A percentile compares a stretch with the other conserved stretches of the same genome.
Evolutionary conservation across 192 early-diverging fungal species (phyloP).

Genomic region (Coemansia sp.): DNA sequence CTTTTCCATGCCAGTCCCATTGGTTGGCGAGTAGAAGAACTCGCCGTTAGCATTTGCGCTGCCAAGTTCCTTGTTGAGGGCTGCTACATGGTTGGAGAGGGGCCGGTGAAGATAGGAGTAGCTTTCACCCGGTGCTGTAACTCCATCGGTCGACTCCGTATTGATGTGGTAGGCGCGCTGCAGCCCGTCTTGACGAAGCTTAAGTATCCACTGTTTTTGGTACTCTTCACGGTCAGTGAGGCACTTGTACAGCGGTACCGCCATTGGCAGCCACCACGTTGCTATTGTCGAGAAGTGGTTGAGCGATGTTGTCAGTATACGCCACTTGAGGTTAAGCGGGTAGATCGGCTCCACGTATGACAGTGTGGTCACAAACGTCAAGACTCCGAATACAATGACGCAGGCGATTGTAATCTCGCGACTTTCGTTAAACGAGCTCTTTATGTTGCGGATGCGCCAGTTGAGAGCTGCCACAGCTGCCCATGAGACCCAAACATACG

Average conservation of each 20-base stretch:
- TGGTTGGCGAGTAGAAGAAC: background rate
- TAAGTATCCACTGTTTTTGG: constrained; percentile 24
- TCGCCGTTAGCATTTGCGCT: background rate
- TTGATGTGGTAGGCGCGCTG: constrained; percentile 31
- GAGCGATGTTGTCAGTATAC: constrained; percentile 34
- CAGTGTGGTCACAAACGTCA: constrained; percentile 39
- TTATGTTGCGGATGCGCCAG: constrained; percentile 52
- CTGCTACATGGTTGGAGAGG: too few relatives aligned
- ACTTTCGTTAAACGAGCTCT: constrained; percentile 55
- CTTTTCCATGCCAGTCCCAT: background rate
- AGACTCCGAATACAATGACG: constrained; percentile 20
- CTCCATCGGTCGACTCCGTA: background rate
- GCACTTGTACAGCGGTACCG: constrained; percentile 30
- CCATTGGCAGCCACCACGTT: constrained; percentile 51
- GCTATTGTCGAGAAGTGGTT: constrained; percentile 33
- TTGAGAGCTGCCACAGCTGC: constrained; percentile 16
- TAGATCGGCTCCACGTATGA: constrained; percentile 28
- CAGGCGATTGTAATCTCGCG: constrained; percentile 36
- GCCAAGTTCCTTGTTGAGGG: background rate
- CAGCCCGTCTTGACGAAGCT: constrained; percentile 32
- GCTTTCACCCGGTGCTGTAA: background rate
- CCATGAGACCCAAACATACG: constrained; percentile 42
- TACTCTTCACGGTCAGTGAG: constrained; percentile 21
- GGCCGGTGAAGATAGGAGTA: background rate
- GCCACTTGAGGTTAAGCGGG: constrained; percentile 16